These are phyloP conservation scores for Cutaneotrichosporon cutaneum DNA, from an alignment of 1,284 basidiomycete genomes.

Conservation along the genomic window DNA sequence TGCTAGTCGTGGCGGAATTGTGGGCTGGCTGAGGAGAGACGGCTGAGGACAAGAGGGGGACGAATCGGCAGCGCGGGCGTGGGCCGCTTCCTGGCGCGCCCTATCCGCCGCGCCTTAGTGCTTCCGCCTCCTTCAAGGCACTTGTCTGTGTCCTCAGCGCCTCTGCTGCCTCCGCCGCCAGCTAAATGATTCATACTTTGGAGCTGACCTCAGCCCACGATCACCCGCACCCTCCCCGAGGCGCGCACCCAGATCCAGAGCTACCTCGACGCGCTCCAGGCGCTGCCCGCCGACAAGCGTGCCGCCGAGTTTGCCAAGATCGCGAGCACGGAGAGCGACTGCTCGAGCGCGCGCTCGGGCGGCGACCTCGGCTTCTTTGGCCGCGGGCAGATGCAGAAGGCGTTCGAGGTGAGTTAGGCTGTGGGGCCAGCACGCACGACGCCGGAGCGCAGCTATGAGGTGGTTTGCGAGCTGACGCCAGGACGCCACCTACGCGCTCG, in stretches of 20 bases:
- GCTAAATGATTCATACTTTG: neutral
- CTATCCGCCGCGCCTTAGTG: too few species aligned
- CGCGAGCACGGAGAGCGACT: conserved; percentile 76
- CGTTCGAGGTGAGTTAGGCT: conserved; percentile 66
- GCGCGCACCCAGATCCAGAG: conserved; percentile 72
- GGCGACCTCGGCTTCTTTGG: conserved; percentile 88
- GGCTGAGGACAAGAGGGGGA: too few species aligned
- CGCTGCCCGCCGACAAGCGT: conserved; percentile 54
- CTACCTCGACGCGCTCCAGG: conserved; percentile 54
- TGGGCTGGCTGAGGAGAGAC: too few species aligned
- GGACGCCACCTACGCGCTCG: conserved; percentile 77
- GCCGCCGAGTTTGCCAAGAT: conserved; percentile 69
- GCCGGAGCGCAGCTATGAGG: neutral
- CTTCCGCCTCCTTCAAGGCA: too few species aligned
- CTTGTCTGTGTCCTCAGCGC: too few species aligned
- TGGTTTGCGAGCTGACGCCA: conserved; percentile 8
- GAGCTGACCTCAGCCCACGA: conserved; percentile 60
- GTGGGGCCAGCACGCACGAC: neutral
- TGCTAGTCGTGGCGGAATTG: conserved; percentile 19
- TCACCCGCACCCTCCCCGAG: conserved; percentile 87
- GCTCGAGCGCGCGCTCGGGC: conserved; percentile 72
- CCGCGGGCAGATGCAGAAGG: conserved; percentile 92
- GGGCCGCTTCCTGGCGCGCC: too few species aligned
- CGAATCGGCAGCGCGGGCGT: too few species aligned
- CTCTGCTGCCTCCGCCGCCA: too few species aligned